These are phyloP conservation scores for Botryotinia globosa DNA, from an alignment of 2,329 filamentous ascomycete genomes.

Conservation along the genomic window DNA sequence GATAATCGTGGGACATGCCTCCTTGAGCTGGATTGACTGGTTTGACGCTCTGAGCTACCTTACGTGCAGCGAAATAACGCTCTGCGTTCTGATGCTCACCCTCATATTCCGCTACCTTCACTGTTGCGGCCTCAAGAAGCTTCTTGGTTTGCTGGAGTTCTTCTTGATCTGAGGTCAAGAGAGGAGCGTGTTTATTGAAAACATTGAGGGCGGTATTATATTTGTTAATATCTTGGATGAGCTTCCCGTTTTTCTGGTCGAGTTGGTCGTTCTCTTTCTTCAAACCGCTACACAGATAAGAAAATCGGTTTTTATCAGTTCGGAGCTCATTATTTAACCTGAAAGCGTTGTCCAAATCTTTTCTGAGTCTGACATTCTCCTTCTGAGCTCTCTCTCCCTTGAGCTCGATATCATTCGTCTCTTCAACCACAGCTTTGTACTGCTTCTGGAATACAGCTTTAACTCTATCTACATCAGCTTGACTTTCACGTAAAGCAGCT, in stretches of 20 bases:
- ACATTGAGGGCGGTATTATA: accelerated
- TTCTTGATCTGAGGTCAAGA: background rate
- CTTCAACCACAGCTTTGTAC: too few species aligned
- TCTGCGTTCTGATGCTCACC: too few species aligned
- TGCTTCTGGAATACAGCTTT: too few species aligned
- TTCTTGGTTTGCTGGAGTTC: accelerated
- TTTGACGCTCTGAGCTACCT: background rate
- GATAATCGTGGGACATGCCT: background rate
- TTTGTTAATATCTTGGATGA: accelerated
- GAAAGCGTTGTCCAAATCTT: too few species aligned
- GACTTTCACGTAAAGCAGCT: too few species aligned
- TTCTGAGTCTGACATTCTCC: too few species aligned
- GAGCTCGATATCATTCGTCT: background rate
- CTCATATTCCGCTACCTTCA: background rate
- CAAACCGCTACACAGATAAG: accelerated
- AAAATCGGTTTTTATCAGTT: background rate
- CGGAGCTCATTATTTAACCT: background rate
- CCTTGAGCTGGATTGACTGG: background rate
- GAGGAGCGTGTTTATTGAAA: background rate
- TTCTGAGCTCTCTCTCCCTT: background rate
- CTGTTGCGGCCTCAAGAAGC: background rate
- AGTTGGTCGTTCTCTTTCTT: background rate
- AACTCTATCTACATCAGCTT: too few species aligned
- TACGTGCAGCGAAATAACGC: background rate
- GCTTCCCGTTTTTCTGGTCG: too few species aligned